phyloP scores from a whole-genome alignment of 139 green algal genomes.

The Axilococcus clingmanii region DNA sequence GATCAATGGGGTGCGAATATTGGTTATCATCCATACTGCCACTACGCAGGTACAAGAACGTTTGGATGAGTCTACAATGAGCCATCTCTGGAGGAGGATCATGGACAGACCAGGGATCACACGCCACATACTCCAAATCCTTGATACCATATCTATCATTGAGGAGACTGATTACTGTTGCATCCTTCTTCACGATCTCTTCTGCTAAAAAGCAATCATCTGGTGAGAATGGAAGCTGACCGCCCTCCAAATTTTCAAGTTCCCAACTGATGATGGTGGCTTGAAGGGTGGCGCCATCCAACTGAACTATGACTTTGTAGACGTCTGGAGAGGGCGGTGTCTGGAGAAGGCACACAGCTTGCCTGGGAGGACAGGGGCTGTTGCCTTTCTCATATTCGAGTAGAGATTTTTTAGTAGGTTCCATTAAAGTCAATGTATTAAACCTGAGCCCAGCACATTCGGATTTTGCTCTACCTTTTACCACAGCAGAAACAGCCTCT shows the following conservation, averaged over 20 bases:
- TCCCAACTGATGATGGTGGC: background rate
- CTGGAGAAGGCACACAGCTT: background rate
- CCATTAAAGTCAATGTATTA: background rate
- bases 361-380: background rate
- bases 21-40: slow-evolving; percentile 43
- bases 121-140: slow-evolving; percentile 42
- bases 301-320: background rate
- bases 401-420: slow-evolving; percentile 1
- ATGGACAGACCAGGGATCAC: slow-evolving; percentile 49
- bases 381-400: background rate
- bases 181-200: slow-evolving; percentile 40
- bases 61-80: slow-evolving; percentile 34
- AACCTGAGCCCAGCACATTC: background rate
- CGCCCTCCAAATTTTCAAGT: slow-evolving; percentile 36
- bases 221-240: slow-evolving; percentile 54
- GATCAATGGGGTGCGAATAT: slow-evolving; percentile 44
- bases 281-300: background rate
- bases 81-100: slow-evolving; percentile 3
- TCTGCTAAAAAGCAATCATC: slow-evolving; percentile 61
- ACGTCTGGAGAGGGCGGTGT: background rate
- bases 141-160: slow-evolving; percentile 54
- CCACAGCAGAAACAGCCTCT: background rate
- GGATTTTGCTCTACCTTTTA: background rate
- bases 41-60: slow-evolving; percentile 42
- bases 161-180: slow-evolving; percentile 34